Percentiles rank a stretch among this genome's conserved stretches.
Conservation (phyloP, 257 asterid species). For the Phtheirospermum japonicum region DNA sequence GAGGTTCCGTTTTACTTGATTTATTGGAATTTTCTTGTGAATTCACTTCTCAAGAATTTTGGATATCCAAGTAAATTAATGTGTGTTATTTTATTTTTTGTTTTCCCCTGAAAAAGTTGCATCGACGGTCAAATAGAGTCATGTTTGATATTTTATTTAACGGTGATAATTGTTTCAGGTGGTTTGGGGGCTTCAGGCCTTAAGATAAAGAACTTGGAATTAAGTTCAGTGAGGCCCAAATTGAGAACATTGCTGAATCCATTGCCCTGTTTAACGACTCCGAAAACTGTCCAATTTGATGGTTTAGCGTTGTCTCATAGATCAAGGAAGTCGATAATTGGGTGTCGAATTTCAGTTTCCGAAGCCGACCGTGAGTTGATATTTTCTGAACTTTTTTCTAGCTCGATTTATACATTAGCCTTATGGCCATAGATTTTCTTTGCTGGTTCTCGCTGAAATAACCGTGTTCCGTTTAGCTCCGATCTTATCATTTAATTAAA, state of each 20-base stretch:
- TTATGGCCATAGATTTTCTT: slow-evolving; percentile 15
- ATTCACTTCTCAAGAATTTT: background rate
- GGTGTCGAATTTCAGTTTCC: slow-evolving; percentile 39
- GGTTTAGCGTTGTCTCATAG: slow-evolving; percentile 41
- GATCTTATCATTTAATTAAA: background rate
- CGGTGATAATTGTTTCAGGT: slow-evolving; percentile 38
- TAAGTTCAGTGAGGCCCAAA: slow-evolving; percentile 43
- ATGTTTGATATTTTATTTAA: slow-evolving; percentile 10
- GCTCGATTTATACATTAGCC: background rate
- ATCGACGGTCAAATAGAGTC: background rate
- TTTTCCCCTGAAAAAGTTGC: slow-evolving; percentile 1
- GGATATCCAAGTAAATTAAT: background rate
- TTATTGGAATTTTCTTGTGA: slow-evolving; percentile 3
- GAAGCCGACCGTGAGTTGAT: slow-evolving; percentile 46
- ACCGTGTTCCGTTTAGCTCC: background rate
- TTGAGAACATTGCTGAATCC: slow-evolving; percentile 34
- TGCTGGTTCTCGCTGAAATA: slow-evolving; percentile 12
- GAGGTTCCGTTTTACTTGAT: background rate
- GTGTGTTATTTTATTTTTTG: background rate
- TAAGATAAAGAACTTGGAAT: slow-evolving; percentile 43
- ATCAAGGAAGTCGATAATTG: slow-evolving; percentile 37
- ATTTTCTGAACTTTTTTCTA: background rate
- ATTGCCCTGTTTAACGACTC: slow-evolving; percentile 31
- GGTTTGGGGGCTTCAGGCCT: slow-evolving; percentile 58
- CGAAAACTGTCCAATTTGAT: slow-evolving; percentile 30